These are phyloP conservation scores for Vitis vinifera DNA, from an alignment of 164 flowering plant species.

Conservation along the genomic window ASM3070453v1 NC_081820.1:16797001-16797500, in stretches of 20 bases:
- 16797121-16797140: slow-evolving; percentile 42
- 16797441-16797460: slow-evolving; percentile 38
- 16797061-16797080: slow-evolving; percentile 29
- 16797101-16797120: slow-evolving; percentile 16
- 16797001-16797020: slow-evolving; percentile 45
- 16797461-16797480: slow-evolving; percentile 23
- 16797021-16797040: slow-evolving; percentile 31
- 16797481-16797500: slow-evolving; percentile 28
- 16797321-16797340: slow-evolving; percentile 28
- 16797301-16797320: slow-evolving; percentile 38
- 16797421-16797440: slow-evolving; percentile 41
- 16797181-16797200: slow-evolving; percentile 28
- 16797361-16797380: slow-evolving; percentile 44
- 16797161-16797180: slow-evolving; percentile 36
- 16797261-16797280: slow-evolving; percentile 37
- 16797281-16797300: slow-evolving; percentile 36
- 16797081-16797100: slow-evolving; percentile 32
- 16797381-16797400: slow-evolving; percentile 27
- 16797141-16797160: slow-evolving; percentile 32
- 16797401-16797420: slow-evolving; percentile 38
- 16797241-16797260: slow-evolving; percentile 34
- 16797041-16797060: slow-evolving; percentile 26
- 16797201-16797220: slow-evolving; percentile 40
- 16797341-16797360: slow-evolving; percentile 40
- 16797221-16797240: slow-evolving; percentile 37